phyloP scores from a whole-genome alignment of 805 yeast genomes.

The Kuraishia cidri region DNA sequence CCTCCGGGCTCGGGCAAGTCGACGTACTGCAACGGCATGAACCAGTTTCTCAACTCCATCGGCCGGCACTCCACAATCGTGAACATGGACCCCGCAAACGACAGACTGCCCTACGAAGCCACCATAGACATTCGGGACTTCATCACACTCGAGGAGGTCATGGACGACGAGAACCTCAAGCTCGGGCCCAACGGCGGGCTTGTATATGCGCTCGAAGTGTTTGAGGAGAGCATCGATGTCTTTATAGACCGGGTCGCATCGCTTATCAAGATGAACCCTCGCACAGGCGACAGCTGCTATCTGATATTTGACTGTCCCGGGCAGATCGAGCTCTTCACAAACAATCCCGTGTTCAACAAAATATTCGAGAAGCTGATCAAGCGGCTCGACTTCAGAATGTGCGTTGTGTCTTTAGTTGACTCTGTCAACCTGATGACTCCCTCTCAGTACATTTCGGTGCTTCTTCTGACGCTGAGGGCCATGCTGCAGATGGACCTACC shows the following conservation, averaged over 20 bases:
- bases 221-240: conserved; percentile 48
- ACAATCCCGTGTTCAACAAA: conserved; percentile 62
- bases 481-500: conserved; percentile 93
- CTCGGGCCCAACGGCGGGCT: conserved; percentile 79
- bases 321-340: conserved; percentile 92
- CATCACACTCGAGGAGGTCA: conserved; percentile 48
- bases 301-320: conserved; percentile 90
- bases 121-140: conserved; percentile 48
- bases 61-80: conserved; percentile 83
- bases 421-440: conserved; percentile 77
- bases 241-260: conserved; percentile 48
- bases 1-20: conserved; percentile 99
- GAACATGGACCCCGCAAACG: conserved; percentile 83
- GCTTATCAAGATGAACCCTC: conserved; percentile 32
- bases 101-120: conserved; percentile 42
- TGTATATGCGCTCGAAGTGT: conserved; percentile 73
- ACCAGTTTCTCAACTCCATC: conserved; percentile 86
- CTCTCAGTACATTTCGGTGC: conserved; percentile 77
- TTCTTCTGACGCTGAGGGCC: conserved; percentile 74
- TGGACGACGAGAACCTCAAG: conserved; percentile 38
- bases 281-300: conserved; percentile 45
- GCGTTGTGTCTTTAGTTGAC: conserved; percentile 84
- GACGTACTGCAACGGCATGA: conserved; percentile 88
- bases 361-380: conserved; percentile 62
- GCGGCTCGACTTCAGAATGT: conserved; percentile 58